Base-by-base conservation (phyloP, 2,329 filamentous ascomycete species). In the Mycosphaerella sp. region DNA sequence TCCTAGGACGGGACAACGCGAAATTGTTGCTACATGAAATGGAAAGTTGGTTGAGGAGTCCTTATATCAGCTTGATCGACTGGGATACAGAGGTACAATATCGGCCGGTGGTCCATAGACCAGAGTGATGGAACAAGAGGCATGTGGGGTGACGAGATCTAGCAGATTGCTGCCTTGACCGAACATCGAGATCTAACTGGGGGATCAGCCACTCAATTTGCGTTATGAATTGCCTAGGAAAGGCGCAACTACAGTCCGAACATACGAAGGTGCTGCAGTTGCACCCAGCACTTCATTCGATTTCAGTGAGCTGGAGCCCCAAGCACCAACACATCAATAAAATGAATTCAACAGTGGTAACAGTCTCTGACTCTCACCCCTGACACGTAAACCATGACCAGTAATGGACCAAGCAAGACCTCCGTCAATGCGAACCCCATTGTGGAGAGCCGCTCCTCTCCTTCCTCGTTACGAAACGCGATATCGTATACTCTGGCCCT, bases 41-140 rank as follows among this genome's bases (percentile, higher is more conserved):
- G 54, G 79, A 84, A 54, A 80, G 82, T 9, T 97, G 87, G 82
- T 69, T 97, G 59, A 77, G 88, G 50, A 95, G 89, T 67, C 89
- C 90, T 0, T 91, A 81, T 62, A 75, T 69, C 2, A 81, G 78
- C 7, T 68, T 95, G 7, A 76, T 81, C 45, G 84, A 85, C 41
- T 97, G 89, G 89, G 91, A 96, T 71, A 73, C 78, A 14, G 74
- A 82, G 57, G 87, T 90, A 12, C 87, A 91, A 67, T 95, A 95
- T 48, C 48, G 48, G 14, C 18, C 8, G 39, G 6, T 9, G 17
- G 10, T 12, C 10, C 30, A 34, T 12, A 8, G 13, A 34, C 30
- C 30, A 12, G 30, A 34, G 4, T 8, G 30, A n/a, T 8, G 30
- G 30, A 34, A 34, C 13, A 34, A 34, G 30, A 34, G 30, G 30